These are phyloP conservation scores for Coffea humblotiana DNA, from an alignment of 305 asterid genomes.

Conservation along the genomic window DNA sequence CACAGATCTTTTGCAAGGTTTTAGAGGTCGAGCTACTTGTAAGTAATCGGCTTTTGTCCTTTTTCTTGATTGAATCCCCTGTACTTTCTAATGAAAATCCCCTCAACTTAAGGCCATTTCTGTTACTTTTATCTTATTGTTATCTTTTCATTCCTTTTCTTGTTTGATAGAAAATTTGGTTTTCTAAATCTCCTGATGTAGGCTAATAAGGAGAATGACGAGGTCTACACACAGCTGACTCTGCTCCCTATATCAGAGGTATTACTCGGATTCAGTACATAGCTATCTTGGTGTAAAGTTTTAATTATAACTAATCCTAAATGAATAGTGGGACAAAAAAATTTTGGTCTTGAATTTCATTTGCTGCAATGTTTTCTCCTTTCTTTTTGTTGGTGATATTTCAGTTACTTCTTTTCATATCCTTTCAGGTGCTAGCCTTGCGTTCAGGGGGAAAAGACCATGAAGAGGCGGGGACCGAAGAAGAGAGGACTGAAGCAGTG, in stretches of 20 bases:
- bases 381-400: background rate
- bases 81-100: background rate
- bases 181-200: slow-evolving; percentile 33
- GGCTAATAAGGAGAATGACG: slow-evolving; percentile 98
- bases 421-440: slow-evolving; percentile 42
- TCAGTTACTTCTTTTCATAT: slow-evolving; percentile 12
- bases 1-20: slow-evolving; percentile 91
- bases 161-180: slow-evolving; percentile 4
- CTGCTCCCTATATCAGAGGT: slow-evolving; percentile 86
- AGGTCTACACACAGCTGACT: slow-evolving; percentile 83
- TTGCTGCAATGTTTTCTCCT: background rate
- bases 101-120: background rate
- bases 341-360: background rate
- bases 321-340: background rate
- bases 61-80: background rate
- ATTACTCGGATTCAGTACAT: slow-evolving; percentile 18
- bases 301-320: background rate
- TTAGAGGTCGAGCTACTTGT: slow-evolving; percentile 83
- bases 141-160: background rate
- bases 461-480: slow-evolving; percentile 45
- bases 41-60: slow-evolving; percentile 22
- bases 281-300: slow-evolving; percentile 8
- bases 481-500: slow-evolving; percentile 51
- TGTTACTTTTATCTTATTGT: slow-evolving; percentile 1
- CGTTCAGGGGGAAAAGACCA: slow-evolving; percentile 61